These are phyloP conservation scores for Neonectria magnoliae DNA, from an alignment of 2,329 filamentous ascomycete species.

Conservation along the genomic window DNA sequence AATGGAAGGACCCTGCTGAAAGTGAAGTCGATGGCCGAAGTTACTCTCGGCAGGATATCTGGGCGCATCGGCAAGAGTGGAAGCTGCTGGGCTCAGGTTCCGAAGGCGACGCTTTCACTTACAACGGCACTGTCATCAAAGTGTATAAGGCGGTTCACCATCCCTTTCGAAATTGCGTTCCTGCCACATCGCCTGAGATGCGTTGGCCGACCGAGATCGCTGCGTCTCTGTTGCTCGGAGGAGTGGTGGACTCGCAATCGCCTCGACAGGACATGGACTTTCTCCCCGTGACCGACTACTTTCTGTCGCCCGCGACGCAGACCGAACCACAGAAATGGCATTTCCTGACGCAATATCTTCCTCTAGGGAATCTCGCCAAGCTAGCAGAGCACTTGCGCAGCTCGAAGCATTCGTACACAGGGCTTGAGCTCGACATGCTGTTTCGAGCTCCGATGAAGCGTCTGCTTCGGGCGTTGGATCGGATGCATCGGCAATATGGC, in stretches of 20 bases:
- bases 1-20: slow-evolving; percentile 11
- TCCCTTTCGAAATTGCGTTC: slow-evolving; percentile 47
- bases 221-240: slow-evolving; percentile 44
- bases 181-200: slow-evolving; percentile 4
- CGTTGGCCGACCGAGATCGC: slow-evolving; percentile 48
- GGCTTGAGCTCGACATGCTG: slow-evolving; percentile 42
- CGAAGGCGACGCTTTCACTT: slow-evolving; percentile 45
- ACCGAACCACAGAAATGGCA: slow-evolving; percentile 38
- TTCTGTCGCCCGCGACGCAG: slow-evolving; percentile 32
- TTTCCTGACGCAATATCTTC: slow-evolving; percentile 43
- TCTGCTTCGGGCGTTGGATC: slow-evolving; percentile 40
- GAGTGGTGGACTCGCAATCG: slow-evolving; percentile 16
- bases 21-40: not conserved
- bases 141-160: slow-evolving; percentile 39
- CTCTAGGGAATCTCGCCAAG: slow-evolving; percentile 39
- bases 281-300: slow-evolving; percentile 46
- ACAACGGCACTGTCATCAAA: slow-evolving; percentile 45
- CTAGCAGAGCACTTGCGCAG: slow-evolving; percentile 37
- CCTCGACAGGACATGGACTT: slow-evolving; percentile 31
- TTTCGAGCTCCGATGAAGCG: slow-evolving; percentile 45
- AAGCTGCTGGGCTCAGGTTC: slow-evolving; percentile 41
- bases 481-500: slow-evolving; percentile 37
- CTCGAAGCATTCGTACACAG: slow-evolving; percentile 23
- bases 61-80: slow-evolving; percentile 40
- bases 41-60: slow-evolving; percentile 30